Base-by-base conservation (phyloP, 345 rosid genomes). In the Balakata baccata region DNA sequence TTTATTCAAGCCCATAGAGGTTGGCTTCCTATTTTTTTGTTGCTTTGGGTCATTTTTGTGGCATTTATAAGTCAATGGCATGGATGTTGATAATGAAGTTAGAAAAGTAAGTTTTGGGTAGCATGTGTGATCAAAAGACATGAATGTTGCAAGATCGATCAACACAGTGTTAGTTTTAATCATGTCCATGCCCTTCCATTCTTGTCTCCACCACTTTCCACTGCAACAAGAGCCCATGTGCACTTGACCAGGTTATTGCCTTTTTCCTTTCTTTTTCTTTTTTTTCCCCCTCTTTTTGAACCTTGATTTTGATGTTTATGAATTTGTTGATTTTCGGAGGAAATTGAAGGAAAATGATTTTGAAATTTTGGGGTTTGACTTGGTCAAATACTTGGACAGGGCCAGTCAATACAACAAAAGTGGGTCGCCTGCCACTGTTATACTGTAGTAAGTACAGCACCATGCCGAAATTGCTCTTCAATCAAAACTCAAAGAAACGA, bases 131-230 rank as follows among this genome's bases (percentile, higher is more conserved):
- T 78, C 92, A 90, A 72, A 85, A 98, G 80, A 96, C 99, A 0
- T 86, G 99, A 73, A 95, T 95, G 98, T 78, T 95, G 86, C 97
- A 95, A 74, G 99, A 95, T 85, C 99, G 89, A 69, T 95, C 92
- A n/a, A n/a, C n/a, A n/a, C 75, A 89, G 81, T 86, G 99, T 95
- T 76, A 92, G 98, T 80, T 98, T 92, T 68, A 95, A 95, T 74
- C 99, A 95, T 86, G 98, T 95, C 58, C 99, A 95, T 71, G 99
- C 98, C 71, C 89, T 95, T 72, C 99, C 71, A 87, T 95, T 79
- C 97, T 95, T 66, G 96, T 95, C 82, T 95, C 99, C 64, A n/a
- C n/a, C n/a, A 92, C 99, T 73, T 95, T 95, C 66, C 97, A 90
- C 79, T 95, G 88, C 84, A 88, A 82, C 87, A 92, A 87, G 85